phyloP scores from a whole-genome alignment of 73 alveolate genomes.

The Paramecium bursaria region DNA sequence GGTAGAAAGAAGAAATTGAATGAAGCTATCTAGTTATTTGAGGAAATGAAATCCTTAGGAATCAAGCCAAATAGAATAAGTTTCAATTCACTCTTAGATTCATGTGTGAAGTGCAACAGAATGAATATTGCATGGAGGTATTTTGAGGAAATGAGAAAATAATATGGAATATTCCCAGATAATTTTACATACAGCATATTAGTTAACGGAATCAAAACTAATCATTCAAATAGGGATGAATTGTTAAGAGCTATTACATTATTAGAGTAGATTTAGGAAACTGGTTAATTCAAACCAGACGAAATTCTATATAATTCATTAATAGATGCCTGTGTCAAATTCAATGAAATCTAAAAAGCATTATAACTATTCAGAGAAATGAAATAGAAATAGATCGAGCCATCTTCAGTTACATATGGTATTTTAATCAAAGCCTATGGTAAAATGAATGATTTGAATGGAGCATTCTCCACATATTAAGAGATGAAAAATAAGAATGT shows the following conservation, averaged over 20 bases:
- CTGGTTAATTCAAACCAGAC: constrained; percentile 83
- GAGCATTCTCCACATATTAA: constrained; percentile 31
- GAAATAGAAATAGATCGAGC: constrained; percentile 80
- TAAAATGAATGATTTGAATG: constrained; percentile 44
- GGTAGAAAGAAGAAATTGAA: constrained; percentile 62
- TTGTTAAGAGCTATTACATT: constrained; percentile 85
- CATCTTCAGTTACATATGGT: constrained; percentile 63
- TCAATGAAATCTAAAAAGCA: constrained; percentile 80
- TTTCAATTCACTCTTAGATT: constrained; percentile 75
- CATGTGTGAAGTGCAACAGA: constrained; percentile 68
- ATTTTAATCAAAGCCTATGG: constrained; percentile 60
- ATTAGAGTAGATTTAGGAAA: constrained; percentile 57
- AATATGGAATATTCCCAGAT: constrained; percentile 68
- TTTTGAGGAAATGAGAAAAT: constrained; percentile 69
- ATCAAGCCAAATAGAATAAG: constrained; percentile 56
- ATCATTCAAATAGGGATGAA: constrained; percentile 73
- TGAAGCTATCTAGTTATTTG: constrained; percentile 40
- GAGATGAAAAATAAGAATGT: constrained; percentile 64
- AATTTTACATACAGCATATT: constrained; percentile 73
- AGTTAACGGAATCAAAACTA: constrained; percentile 72
- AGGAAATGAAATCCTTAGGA: constrained; percentile 44
- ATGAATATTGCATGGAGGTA: constrained; percentile 73
- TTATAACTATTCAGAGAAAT: constrained; percentile 88
- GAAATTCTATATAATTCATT: constrained; percentile 93
- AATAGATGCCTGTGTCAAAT: constrained; percentile 94